Base-by-base conservation (phyloP, 805 yeast genomes). In the Debaryomyces hansenii region DNA sequence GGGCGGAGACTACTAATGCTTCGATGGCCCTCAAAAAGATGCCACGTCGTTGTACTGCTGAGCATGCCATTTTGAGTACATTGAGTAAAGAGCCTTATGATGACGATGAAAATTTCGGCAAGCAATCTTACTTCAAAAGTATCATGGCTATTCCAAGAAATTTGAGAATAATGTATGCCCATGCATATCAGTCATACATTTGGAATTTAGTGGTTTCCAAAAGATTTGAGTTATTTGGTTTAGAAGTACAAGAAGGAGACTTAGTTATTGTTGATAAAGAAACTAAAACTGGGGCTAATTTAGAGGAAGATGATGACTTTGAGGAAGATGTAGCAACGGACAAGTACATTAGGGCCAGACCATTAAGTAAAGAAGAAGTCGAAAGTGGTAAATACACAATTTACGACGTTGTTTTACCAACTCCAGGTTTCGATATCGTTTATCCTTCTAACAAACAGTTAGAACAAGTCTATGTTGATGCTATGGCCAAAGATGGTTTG, bases 131-230 rank as follows among this genome's bases (percentile, higher is more conserved):
- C 63, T 83, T 88, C 59, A 81, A 80, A 49, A 94, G 96, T 2
- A 77, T 95, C 38, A 84, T 87, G 85, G 81, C 90, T 47, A 87
- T 94, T 54, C 98, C 99, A 29, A 80, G 96, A 66, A 91, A 91
- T 62, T 73, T 94, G 62, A 77, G 97, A 63, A 81, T 91, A 48
- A 92, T 94, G 95, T 94, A 94, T 61, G 96, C 87, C 2, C 99
- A 94, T 67, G 96, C 99, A 3, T 95, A 95, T 64, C 99, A 94
- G 69, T 89, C 97, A 52, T 94, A 85, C 60, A 80, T 94, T 24
- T 95, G 99, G 99, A 95, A 95, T 61, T 63, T 77, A 43, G 95
- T 85, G 31, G 92, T 90, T 0, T 85, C 95, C 42, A 79, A 79
- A 54, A 77, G 99, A 60, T 73, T 90, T 37, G 80, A 80, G 56